These are phyloP conservation scores for Leucocoprinus birnbaumii DNA, from an alignment of 768 basidiomycete genomes.

Conservation along the genomic window DNA sequence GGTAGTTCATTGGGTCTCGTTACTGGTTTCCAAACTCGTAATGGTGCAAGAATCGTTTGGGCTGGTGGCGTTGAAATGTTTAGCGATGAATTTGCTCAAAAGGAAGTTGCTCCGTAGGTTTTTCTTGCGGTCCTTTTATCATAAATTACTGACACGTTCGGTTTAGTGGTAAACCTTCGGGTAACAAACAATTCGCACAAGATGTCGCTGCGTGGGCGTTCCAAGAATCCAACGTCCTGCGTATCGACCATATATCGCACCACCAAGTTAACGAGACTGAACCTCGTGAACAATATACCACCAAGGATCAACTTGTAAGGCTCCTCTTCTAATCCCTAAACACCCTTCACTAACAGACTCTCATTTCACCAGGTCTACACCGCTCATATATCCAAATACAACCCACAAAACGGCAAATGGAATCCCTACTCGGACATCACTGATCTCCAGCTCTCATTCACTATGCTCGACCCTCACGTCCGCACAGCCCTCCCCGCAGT, in stretches of 20 bases:
- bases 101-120: constrained; percentile 58
- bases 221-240: constrained; percentile 79
- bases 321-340: constrained; percentile 4
- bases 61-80: constrained; percentile 81
- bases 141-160: constrained; percentile 2
- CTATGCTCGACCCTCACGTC: constrained; percentile 97
- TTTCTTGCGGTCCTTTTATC: not conserved
- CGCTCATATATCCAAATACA: constrained; percentile 68
- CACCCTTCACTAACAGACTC: not conserved
- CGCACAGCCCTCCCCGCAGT: constrained; percentile 73
- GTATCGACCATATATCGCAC: constrained; percentile 74
- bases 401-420: constrained; percentile 59
- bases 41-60: constrained; percentile 77
- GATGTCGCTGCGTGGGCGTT: constrained; percentile 90
- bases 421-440: constrained; percentile 63
- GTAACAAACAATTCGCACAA: constrained; percentile 70
- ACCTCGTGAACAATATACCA: constrained; percentile 76
- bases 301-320: constrained; percentile 79
- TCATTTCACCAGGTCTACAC: constrained; percentile 59
- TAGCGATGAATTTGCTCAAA: constrained; percentile 69
- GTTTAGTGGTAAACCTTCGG: constrained; percentile 55
- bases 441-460: constrained; percentile 94
- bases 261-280: constrained; percentile 62
- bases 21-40: constrained; percentile 84
- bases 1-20: constrained; percentile 77